Base-by-base conservation (phyloP, 371 early-diverging fungal species). In the Cokeromyces recurvatus region DNA sequence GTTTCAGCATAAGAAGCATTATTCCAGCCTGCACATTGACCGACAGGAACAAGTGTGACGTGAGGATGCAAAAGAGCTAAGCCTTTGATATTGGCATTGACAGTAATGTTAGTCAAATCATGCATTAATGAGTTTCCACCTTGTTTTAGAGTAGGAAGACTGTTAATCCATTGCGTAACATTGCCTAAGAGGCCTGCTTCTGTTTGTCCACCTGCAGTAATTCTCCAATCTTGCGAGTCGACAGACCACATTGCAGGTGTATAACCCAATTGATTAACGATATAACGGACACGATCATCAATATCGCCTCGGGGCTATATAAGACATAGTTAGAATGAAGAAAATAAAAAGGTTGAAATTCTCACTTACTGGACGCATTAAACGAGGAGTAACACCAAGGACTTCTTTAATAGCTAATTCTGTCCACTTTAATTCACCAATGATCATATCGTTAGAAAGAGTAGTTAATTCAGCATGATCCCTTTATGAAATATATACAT, bases 371-470 rank as follows among this genome's bases (percentile, higher is more conserved):
- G 83, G 84, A 37, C 86, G 76, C 70, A 68, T 76, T 58, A 82
- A 82, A 53, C 74, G 68, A 38, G 82, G 71, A 29, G 74, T 74
- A 36, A 73, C 69, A 51, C 84, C 84, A 24, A 70, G 71, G 32
- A 79, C 70, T 39, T 81, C 76, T 55, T 75, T 66, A 50, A 86
- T 72, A 16, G 71, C 74, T 37, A 68, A 51, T 25, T 73, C 70
- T 7, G 71, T 80, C 78, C 77, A 81, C 50, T 73, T 74, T 47
- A 84, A 69, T 55, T 84, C 81, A 31, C 71, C 78, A 9, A 81
- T 74, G 27, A 86, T 54, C 54, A 72, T 60, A 22, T 78, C 82
- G 40, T 72, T 80, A 27, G 78, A 64, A 44, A 75, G 37, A 4
- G 82, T 75, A 7, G 84, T 79, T 47, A 84, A 49, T 40, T 69